A percentile compares a stretch with the other conserved stretches of the same genome.
These are phyloP conservation scores for Paramecium pentaurelia DNA, from an alignment of 73 alveolate species.

Conservation along the genomic window DNA sequence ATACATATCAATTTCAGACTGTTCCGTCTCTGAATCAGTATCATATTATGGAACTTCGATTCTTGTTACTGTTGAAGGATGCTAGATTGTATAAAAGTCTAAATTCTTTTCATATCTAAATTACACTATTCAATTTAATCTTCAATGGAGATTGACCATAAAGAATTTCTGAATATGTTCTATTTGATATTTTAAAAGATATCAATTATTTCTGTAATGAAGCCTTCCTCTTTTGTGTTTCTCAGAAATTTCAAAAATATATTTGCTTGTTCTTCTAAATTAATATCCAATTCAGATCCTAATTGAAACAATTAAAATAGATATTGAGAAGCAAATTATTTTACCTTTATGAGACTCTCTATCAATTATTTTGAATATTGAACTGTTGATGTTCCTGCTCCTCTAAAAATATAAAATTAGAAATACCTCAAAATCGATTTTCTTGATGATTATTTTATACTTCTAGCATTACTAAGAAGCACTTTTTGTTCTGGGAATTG, in stretches of 20 bases:
- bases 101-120: not conserved
- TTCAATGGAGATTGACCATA: not conserved
- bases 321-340: not conserved
- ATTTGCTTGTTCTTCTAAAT: not conserved
- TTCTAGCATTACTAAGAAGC: not conserved
- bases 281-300: not conserved
- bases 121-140: constrained; percentile 32
- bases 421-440: not conserved
- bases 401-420: not conserved
- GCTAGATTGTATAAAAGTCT: not conserved
- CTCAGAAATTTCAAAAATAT: not conserved
- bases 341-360: not conserved
- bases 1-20: not conserved
- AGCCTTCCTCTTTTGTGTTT: not conserved
- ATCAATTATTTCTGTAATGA: not conserved
- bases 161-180: not conserved
- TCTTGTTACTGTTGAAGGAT: not conserved
- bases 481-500: not conserved
- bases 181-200: not conserved
- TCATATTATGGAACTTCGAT: not conserved
- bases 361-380: not conserved
- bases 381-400: not conserved
- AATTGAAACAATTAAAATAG: not conserved
- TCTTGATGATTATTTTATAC: not conserved
- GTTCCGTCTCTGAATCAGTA: not conserved